Conservation (phyloP, 805 yeast species). For the Ogataea methylovora region DNA sequence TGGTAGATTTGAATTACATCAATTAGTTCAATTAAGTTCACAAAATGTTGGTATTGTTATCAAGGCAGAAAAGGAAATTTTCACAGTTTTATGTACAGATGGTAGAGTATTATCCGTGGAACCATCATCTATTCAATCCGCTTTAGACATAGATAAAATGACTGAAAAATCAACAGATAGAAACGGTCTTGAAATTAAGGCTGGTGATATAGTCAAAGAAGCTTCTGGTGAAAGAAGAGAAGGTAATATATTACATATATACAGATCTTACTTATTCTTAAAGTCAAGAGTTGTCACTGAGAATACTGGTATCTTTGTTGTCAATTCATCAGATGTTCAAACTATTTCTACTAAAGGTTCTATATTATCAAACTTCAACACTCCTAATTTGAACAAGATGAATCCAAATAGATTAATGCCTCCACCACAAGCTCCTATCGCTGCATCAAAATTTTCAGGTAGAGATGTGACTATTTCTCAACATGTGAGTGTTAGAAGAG, state of each 20-base stretch:
- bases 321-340: constrained; percentile 64
- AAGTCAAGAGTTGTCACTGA: constrained; percentile 74
- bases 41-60: constrained; percentile 84
- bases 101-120: constrained; percentile 66
- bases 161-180: constrained; percentile 82
- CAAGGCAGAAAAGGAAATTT: constrained; percentile 81
- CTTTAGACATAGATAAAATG: constrained; percentile 54
- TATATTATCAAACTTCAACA: constrained; percentile 42
- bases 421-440: constrained; percentile 50
- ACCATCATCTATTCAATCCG: constrained; percentile 78
- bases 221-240: constrained; percentile 75
- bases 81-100: constrained; percentile 72
- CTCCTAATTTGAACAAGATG: constrained; percentile 74
- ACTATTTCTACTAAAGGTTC: constrained; percentile 81
- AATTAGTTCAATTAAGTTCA: constrained; percentile 81
- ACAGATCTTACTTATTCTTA: constrained; percentile 70
- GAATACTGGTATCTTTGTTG: constrained; percentile 87
- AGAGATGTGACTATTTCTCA: constrained; percentile 78
- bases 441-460: constrained; percentile 52
- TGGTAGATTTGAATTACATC: constrained; percentile 80
- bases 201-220: constrained; percentile 93
- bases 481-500: constrained; percentile 76
- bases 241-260: constrained; percentile 83
- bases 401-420: constrained; percentile 68
- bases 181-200: constrained; percentile 74